Percentiles rank a stretch among this genome's conserved stretches.
phyloP scores from a whole-genome alignment of 1,139 yeast genomes.

The Kodamaea alishanica region DNA sequence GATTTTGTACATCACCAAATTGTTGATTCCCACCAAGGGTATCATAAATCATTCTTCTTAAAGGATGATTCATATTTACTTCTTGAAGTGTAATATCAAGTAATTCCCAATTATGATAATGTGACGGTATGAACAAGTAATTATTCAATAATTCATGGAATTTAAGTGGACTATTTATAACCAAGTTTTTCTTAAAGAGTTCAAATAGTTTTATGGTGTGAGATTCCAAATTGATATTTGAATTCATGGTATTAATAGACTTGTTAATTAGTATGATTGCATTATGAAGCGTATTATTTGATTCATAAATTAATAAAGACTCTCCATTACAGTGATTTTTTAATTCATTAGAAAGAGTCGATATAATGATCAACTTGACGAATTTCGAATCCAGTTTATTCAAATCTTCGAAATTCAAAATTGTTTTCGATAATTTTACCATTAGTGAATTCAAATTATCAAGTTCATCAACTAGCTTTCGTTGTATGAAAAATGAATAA shows the following conservation, averaged over 20 bases:
- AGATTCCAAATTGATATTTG: neutral
- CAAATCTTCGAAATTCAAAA: conserved; percentile 21
- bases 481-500: conserved; percentile 32
- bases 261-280: conserved; percentile 46
- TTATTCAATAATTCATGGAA: conserved; percentile 43
- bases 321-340: conserved; percentile 32
- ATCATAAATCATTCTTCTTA: conserved; percentile 9
- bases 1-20: conserved; percentile 6
- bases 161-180: conserved; percentile 43
- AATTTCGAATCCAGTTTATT: conserved; percentile 22
- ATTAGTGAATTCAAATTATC: conserved; percentile 8
- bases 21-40: conserved; percentile 5
- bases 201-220: conserved; percentile 22
- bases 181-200: conserved; percentile 40
- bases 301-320: conserved; percentile 31
- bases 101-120: conserved; percentile 39
- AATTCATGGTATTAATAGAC: conserved; percentile 23
- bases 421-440: conserved; percentile 14
- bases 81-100: conserved; percentile 40
- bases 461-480: conserved; percentile 14
- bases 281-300: conserved; percentile 43
- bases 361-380: conserved; percentile 32
- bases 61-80: conserved; percentile 13
- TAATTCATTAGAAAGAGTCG: conserved; percentile 43
- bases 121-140: conserved; percentile 38